Evolutionary conservation across 1,139 yeast genomes (phyloP), one percentile per base, ranked within the genome.

Genomic region (Kodamaea ohmeri): DNA sequence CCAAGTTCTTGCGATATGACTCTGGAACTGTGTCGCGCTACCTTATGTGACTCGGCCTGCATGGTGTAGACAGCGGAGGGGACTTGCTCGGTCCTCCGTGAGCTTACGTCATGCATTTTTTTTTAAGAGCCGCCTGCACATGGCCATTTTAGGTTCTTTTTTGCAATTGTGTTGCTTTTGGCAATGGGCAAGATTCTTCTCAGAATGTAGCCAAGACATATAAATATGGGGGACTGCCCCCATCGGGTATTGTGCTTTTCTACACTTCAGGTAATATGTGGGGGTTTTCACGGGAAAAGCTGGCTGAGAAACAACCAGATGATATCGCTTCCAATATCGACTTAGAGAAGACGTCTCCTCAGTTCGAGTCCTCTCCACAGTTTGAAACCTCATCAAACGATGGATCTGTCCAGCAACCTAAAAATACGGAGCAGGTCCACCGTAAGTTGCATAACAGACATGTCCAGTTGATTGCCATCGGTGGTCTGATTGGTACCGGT

Each of bases 401-500:
- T 9, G 40, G n/a, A 4, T 31, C 34, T n/a, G 25, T 5, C 26
- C 24, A 33, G 22, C 13, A 20, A 8, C 6, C 20, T 5, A 32
- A 32, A 22, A 14, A 9, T 14, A 6, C 4, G 13, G 31, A 26
- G 13, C 31, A 37, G 8, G 48, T 44, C 17, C 52, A 49, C 21
- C 43, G 52, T 15, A 49, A 46, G 32, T 39, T 49, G 17, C 38
- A 45, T 37, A 47, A 61, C 19, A 56, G 77, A 47, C 78, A 73
- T 51, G 67, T 73, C 34, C 76, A 72, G 49, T 60, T 73, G 44
- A 64, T 73, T 36, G 77, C 75, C 17, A 71, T 73, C 35, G 74
- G 76, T 34, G 76, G 76, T 4, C 66, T 74, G 38, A 71, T 73
- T 41, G 78, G 78, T 24, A 71, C 74, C 1, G 76, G 71, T 4